Base-by-base conservation (phyloP, 2,329 filamentous ascomycete species). In the Colletotrichum eleusines region DNA sequence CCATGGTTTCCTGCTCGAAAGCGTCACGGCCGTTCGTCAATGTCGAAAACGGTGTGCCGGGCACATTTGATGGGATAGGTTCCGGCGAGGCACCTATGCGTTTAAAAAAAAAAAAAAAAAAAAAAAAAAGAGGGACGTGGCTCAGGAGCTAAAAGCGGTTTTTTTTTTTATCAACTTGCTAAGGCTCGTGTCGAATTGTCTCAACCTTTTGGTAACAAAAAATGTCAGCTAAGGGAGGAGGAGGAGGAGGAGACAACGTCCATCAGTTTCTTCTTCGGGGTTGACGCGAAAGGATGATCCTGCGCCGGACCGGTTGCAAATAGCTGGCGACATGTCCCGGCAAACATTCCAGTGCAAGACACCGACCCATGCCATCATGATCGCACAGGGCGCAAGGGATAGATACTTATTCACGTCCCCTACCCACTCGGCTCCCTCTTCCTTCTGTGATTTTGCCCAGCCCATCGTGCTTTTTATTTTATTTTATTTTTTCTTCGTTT, bases 211-310 rank as follows among this genome's bases (percentile, higher is more conserved):
- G 44, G n/a, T n/a, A 51, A 5, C 11, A 11, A 35, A 11, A 11
- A n/a, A 50, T 50, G 11, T 62, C 31, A n/a, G 33, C n/a, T 33
- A 48, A 61, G 31, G 59, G 33, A 20, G 42, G 48, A 26, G 5
- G 23, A 26, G 46, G 46, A 7, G 9, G 9, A 3, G 35, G 5
- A 18, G 18, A 23, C 2, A 38, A n/a, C 12, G 46, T 28, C 46
- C 31, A 62, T 62, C 59, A 51, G 23, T 62, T 62, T 62, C 59
- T 62, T 62, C 33, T 62, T 40, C n/a, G 2, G 46, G 59, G n/a
- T 9, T 28, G 59, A 40, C 28, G 46, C 14, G 35, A 18, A 31
- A 51, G n/a, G 31, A 57, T 38, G 44, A 28, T 61, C 44, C 6
- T 61, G 1, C 44, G 40, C 44, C 28, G n/a, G 31, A 50, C n/a